Evolutionary conservation across 2,329 filamentous ascomycete species (phyloP).

Genomic region (Exophiala aquamarina): DNA sequence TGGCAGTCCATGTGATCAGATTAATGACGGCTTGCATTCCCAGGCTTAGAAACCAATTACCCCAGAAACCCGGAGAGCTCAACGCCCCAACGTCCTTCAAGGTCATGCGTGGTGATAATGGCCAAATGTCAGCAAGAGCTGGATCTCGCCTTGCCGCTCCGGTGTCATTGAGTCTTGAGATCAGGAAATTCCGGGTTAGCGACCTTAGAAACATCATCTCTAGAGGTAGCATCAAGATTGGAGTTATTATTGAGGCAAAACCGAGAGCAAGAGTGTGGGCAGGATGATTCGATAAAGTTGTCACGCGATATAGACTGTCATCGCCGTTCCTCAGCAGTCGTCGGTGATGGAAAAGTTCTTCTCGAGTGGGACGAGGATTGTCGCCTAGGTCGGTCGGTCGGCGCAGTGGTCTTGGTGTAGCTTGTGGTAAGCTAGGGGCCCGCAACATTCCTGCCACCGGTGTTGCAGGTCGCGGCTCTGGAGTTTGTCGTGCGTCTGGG

Average conservation of each 20-base stretch:
- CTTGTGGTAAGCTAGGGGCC: constrained; percentile 16
- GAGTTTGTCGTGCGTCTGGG: constrained; percentile 8
- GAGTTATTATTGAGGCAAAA: constrained; percentile 14
- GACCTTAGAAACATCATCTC: constrained; percentile 19
- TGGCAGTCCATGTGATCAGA: constrained; percentile 15
- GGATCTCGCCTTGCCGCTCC: background rate
- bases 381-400: constrained; percentile 26
- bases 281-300: constrained; percentile 17
- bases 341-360: constrained; percentile 4
- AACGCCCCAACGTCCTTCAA: constrained; percentile 1
- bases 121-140: constrained; percentile 12
- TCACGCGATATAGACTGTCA: constrained; percentile 16
- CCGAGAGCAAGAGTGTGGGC: constrained; percentile 15
- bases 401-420: constrained; percentile 19
- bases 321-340: constrained; percentile 1
- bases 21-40: constrained; percentile 18
- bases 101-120: constrained; percentile 3
- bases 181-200: constrained; percentile 10
- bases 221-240: constrained; percentile 20
- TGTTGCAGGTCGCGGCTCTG: constrained; percentile 18
- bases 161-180: background rate
- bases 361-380: constrained; percentile 7
- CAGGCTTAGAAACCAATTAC: constrained; percentile 13
- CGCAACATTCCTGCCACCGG: constrained; percentile 18
- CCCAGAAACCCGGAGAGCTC: constrained; percentile 10